A percentile compares a stretch with the other conserved stretches of the same genome.
These are phyloP conservation scores for Dothidotthia symphoricarpi DNA, from an alignment of 2,329 filamentous ascomycete species.

Conservation along the genomic window DNA sequence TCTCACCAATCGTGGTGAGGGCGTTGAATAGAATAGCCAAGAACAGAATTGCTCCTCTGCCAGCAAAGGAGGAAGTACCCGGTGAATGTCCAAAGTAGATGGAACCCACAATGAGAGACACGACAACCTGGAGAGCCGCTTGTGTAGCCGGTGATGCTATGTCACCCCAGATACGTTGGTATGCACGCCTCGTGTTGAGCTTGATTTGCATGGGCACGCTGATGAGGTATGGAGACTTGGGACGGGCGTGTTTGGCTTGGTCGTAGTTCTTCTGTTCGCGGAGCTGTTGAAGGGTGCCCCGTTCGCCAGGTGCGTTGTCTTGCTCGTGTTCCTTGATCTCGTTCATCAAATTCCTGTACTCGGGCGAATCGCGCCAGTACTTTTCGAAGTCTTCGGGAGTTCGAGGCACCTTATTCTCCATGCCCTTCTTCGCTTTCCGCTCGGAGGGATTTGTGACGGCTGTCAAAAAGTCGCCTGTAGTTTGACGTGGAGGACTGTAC, in stretches of 20 bases:
- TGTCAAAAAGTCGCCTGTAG: constrained; percentile 72
- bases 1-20: constrained; percentile 57
- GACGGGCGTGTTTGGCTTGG: constrained; percentile 55
- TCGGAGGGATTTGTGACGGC: constrained; percentile 60
- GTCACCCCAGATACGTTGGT: constrained; percentile 38
- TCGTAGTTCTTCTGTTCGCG: constrained; percentile 50
- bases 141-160: constrained; percentile 32
- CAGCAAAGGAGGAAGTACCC: constrained; percentile 54
- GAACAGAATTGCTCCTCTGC: constrained; percentile 59
- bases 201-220: constrained; percentile 49
- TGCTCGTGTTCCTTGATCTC: constrained; percentile 55
- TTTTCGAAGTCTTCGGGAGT: constrained; percentile 51
- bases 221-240: constrained; percentile 59
- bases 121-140: constrained; percentile 52
- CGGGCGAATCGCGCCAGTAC: constrained; percentile 55
- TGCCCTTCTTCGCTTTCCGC: constrained; percentile 44
- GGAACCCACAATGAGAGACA: constrained; percentile 62
- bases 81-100: constrained; percentile 57
- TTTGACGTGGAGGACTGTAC: constrained; percentile 65
- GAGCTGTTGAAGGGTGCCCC: constrained; percentile 34
- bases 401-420: constrained; percentile 47
- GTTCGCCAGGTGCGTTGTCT: constrained; percentile 46
- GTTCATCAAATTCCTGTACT: constrained; percentile 42
- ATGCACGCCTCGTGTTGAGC: constrained; percentile 32
- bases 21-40: constrained; percentile 61